These are phyloP conservation scores for Protea cynaroides DNA, from an alignment of 164 flowering plant genomes.

Conservation along the genomic window DNA sequence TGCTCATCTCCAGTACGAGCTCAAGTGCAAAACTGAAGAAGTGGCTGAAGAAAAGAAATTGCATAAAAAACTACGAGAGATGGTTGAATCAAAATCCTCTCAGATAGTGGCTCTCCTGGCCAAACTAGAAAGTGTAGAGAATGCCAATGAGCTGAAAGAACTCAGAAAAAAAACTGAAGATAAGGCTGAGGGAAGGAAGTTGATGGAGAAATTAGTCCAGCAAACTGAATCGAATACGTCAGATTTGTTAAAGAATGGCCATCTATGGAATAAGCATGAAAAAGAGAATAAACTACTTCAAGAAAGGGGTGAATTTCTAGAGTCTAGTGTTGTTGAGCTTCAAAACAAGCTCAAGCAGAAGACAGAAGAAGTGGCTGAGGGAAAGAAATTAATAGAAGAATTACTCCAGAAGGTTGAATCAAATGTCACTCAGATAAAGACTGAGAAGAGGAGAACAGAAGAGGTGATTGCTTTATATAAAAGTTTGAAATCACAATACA, in stretches of 20 bases:
- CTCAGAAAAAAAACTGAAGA: not conserved
- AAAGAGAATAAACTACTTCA: not conserved
- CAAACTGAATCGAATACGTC: slow-evolving; percentile 11
- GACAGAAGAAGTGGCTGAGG: slow-evolving; percentile 23
- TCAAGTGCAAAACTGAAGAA: slow-evolving; percentile 23
- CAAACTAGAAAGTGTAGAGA: not conserved
- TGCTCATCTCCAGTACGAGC: slow-evolving; percentile 20
- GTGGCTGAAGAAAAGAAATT: not conserved
- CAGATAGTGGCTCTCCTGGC: not conserved
- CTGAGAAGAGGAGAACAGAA: slow-evolving; percentile 39
- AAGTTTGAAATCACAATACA: slow-evolving; percentile 61
- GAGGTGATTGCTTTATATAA: slow-evolving; percentile 33
- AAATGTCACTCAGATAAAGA: slow-evolving; percentile 30
- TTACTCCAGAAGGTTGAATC: slow-evolving; percentile 35
- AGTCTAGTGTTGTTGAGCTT: slow-evolving; percentile 17
- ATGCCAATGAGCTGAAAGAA: not conserved
- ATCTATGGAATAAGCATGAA: not conserved
- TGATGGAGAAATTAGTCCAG: slow-evolving; percentile 20
- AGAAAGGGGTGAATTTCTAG: not conserved
- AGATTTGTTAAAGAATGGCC: not conserved
- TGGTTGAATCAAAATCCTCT: not conserved
- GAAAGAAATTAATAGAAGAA: slow-evolving; percentile 28
- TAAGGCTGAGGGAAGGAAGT: not conserved
- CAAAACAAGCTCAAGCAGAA: slow-evolving; percentile 26
- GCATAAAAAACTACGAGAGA: not conserved